phyloP scores from a whole-genome alignment of 2,329 filamentous ascomycete genomes.

The Nakataea oryzae region DNA sequence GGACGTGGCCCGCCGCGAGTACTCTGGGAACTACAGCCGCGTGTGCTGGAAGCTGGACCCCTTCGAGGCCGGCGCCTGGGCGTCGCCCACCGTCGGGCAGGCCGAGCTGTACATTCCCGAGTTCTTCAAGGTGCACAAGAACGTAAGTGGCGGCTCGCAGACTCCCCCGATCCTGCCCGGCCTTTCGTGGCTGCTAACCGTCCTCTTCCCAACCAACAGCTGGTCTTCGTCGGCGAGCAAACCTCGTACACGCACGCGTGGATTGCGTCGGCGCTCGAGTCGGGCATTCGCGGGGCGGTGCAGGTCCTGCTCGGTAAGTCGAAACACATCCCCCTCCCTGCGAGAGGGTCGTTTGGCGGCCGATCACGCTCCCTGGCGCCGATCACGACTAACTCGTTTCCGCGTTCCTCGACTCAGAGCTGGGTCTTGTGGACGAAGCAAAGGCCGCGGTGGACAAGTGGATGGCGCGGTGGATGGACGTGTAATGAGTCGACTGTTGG shows the following conservation, averaged over 20 bases:
- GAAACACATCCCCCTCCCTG: background rate
- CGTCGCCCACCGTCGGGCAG: constrained; percentile 48
- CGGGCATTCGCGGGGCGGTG: constrained; percentile 51
- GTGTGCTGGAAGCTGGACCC: constrained; percentile 57
- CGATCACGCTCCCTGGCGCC: constrained; percentile 3
- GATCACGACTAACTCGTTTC: constrained; percentile 6
- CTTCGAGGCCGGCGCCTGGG: constrained; percentile 53
- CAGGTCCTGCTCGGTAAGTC: constrained; percentile 47
- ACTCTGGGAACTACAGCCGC: constrained; percentile 53
- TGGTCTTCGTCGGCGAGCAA: constrained; percentile 61
- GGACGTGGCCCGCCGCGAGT: constrained; percentile 45
- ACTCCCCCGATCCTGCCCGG: too few relatives aligned
- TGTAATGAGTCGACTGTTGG: constrained; percentile 16
- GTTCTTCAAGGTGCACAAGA: constrained; percentile 59
- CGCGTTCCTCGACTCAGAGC: constrained; percentile 20
- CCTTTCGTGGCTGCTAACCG: background rate
- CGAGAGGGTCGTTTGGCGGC: background rate
- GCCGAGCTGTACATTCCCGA: constrained; percentile 61
- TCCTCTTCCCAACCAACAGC: constrained; percentile 18
- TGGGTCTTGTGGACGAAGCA: constrained; percentile 60
- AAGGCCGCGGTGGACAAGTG: constrained; percentile 52
- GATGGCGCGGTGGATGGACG: constrained; percentile 58
- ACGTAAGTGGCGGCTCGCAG: constrained; percentile 26
- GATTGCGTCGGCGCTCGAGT: constrained; percentile 59
- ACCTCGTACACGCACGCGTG: constrained; percentile 63